Evolutionary conservation across 2,329 filamentous ascomycete species (phyloP).

Genomic region (Talaromyces sp.): DNA sequence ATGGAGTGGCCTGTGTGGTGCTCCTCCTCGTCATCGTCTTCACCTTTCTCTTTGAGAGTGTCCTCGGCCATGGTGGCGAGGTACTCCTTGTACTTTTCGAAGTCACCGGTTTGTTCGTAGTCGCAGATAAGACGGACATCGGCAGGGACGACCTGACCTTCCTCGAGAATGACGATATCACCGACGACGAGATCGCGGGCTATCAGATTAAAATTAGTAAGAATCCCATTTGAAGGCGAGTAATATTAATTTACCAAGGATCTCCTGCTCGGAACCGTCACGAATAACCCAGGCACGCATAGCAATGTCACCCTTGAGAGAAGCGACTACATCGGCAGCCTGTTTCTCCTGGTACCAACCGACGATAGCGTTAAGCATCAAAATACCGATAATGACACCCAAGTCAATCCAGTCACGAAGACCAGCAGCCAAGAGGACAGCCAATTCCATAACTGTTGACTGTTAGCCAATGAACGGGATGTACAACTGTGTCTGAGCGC

Average conservation of each 20-base stretch:
- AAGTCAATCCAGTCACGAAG: conserved; percentile 70
- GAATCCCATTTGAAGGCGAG: background rate
- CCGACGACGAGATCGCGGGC: conserved; percentile 66
- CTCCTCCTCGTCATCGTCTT: conserved; percentile 56
- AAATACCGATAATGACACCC: conserved; percentile 69
- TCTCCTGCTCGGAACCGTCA: conserved; percentile 62
- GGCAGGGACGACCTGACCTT: conserved; percentile 65
- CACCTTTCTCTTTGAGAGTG: conserved; percentile 52
- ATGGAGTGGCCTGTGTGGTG: conserved; percentile 61
- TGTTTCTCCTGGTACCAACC: conserved; percentile 77
- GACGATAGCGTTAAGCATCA: conserved; percentile 68
- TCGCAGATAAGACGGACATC: conserved; percentile 68
- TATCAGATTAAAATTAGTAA: background rate
- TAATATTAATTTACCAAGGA: conserved; percentile 49
- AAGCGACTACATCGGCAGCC: conserved; percentile 69
- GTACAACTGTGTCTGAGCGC: background rate
- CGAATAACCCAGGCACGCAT: conserved; percentile 67
- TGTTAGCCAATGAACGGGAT: background rate
- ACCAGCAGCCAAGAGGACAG: conserved; percentile 67
- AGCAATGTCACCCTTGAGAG: conserved; percentile 70
- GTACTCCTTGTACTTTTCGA: conserved; percentile 60
- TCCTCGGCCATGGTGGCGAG: conserved; percentile 57
- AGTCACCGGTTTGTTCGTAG: conserved; percentile 63
- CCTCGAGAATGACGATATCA: conserved; percentile 68
- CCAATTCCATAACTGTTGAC: conserved; percentile 62